Base-by-base conservation (phyloP, 257 asterid species). In the Salvia miltiorrhiza region DNA sequence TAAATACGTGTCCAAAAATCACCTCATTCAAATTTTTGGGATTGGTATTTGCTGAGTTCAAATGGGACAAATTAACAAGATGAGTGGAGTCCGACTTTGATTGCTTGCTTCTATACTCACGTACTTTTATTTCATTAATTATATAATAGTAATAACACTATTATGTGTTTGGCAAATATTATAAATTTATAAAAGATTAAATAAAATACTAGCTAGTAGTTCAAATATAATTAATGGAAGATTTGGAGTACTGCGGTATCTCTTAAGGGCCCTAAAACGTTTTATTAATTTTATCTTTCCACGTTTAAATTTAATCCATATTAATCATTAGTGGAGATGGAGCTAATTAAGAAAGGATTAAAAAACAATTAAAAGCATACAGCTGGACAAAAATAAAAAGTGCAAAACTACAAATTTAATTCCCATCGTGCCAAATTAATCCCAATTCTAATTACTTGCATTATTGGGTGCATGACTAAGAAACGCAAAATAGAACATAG, bases 301-400 rank as follows among this genome's bases (percentile, higher is more conserved):
- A 41, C 63, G 33, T 53, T 43, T 44, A 33, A 48, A 17, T 35
- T 49, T 26, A 16, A 6, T 9, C 28, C 13, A 20, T 2, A 30
- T 30, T 56, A 33, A 39, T 70, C 13, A 55, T 33, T 65, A 71
- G 77, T 71, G 80, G 73, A 64, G 65, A 71, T 59, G 28, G 56
- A 21, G 48, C 16, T 44, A 43, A n/a, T n/a, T n/a, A n/a, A n/a
- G 47, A 30, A 53, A 33, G 20, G 11, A 43, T 7, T 30, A 2
- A 44, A 41, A 43, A 39, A 54, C 72, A 63, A 54, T 16, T 54
- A 69, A 53, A 55, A 21, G 28, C 59, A 62, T 35, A 45, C 52
- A 62, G 2, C 17, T 71, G 67, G 74, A 56, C 67, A 44, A 32
- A 28, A 43, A 20, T 47, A 33, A 66, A 72, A 67, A 49, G 70